phyloP scores from a whole-genome alignment of 495 filamentous ascomycete species.

The Podospora sp. region DNA sequence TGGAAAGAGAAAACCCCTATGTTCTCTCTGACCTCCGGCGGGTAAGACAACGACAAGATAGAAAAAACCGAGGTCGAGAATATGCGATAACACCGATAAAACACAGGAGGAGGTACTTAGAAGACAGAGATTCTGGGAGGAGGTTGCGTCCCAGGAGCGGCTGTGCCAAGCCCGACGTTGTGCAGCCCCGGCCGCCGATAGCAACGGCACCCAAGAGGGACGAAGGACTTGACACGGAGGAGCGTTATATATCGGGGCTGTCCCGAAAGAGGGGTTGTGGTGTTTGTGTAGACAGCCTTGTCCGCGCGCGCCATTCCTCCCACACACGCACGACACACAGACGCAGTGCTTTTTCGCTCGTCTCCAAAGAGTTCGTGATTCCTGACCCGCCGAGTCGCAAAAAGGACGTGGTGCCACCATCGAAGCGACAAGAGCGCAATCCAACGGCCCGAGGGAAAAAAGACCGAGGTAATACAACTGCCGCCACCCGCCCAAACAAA shows the following conservation, averaged over 20 bases:
- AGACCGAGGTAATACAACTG: conserved; percentile 23
- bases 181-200: not conserved
- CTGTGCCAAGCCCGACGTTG: not conserved
- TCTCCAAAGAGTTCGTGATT: not conserved
- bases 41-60: conserved; percentile 9
- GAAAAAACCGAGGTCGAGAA: conserved; percentile 20
- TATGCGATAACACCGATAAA: conserved; percentile 21
- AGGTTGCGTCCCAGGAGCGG: not conserved
- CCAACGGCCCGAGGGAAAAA: conserved; percentile 3
- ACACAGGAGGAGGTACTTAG: not conserved
- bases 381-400: conserved; percentile 6
- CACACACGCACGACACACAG: not conserved
- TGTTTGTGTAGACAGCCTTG: not conserved
- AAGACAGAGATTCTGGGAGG: not conserved
- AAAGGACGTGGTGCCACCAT: conserved; percentile 4
- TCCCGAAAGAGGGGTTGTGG: not conserved
- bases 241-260: not conserved
- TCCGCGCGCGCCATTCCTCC: not conserved
- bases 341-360: not conserved
- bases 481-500: conserved; percentile 26
- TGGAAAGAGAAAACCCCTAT: conserved; percentile 6
- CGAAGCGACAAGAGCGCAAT: conserved; percentile 8
- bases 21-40: not conserved
- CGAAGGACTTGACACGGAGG: not conserved
- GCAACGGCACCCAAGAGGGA: not conserved